Conservation (phyloP, 257 asterid species). For the Gentiana macrophylla region DNA sequence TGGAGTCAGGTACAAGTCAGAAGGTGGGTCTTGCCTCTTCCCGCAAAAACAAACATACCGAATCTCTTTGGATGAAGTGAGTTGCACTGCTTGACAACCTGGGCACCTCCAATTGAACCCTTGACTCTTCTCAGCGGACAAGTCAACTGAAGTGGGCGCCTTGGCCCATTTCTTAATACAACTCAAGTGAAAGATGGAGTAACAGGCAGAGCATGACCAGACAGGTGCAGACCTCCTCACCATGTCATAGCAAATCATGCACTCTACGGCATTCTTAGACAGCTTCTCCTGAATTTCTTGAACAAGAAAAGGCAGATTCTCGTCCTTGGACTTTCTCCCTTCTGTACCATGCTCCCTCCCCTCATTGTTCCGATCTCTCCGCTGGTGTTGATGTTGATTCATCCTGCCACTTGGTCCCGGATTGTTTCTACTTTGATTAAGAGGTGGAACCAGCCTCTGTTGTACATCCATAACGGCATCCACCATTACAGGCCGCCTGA, state of each 20-base stretch:
- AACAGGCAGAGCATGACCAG: slow-evolving; percentile 96
- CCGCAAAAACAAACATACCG: slow-evolving; percentile 81
- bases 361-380: slow-evolving; percentile 28
- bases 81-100: slow-evolving; percentile 94
- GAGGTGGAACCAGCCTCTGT: slow-evolving; percentile 20
- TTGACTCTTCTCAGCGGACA: slow-evolving; percentile 70
- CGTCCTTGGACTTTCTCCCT: slow-evolving; percentile 21
- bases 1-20: slow-evolving; percentile 90
- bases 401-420: slow-evolving; percentile 30
- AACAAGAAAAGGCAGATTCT: slow-evolving; percentile 71
- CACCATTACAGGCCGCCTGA: slow-evolving; percentile 10
- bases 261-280: slow-evolving; percentile 67
- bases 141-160: slow-evolving; percentile 91
- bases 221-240: slow-evolving; percentile 81
- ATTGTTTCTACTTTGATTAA: slow-evolving; percentile 20
- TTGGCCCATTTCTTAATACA: slow-evolving; percentile 97
- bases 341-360: slow-evolving; percentile 26
- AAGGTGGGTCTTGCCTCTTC: slow-evolving; percentile 79
- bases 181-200: slow-evolving; percentile 73
- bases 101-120: slow-evolving; percentile 98
- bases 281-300: slow-evolving; percentile 96
- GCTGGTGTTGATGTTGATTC: slow-evolving; percentile 30
- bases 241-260: slow-evolving; percentile 99
- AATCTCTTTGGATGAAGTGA: slow-evolving; percentile 70
- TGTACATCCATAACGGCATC: slow-evolving; percentile 13